Percentiles rank a stretch among this genome's conserved stretches.
Conservation (phyloP, 441 rosid genomes). For the Corymbia calophylla region DNA sequence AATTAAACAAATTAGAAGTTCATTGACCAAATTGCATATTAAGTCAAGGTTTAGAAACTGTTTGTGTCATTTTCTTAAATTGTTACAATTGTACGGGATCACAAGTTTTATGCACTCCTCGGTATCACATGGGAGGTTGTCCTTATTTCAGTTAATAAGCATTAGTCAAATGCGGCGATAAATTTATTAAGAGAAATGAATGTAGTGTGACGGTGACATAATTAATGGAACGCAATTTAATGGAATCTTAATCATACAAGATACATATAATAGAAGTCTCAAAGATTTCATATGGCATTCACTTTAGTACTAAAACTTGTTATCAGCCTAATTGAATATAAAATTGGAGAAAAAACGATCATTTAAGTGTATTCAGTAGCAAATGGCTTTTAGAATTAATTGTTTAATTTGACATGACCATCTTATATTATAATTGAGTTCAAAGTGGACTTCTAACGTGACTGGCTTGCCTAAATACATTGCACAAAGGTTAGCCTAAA, state of each 20-base stretch:
- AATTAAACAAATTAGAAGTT: too few relatives aligned
- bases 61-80: too few relatives aligned
- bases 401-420: rapidly evolving
- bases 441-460: rapidly evolving
- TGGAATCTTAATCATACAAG: rapidly evolving
- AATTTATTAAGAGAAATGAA: neutral
- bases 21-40: too few relatives aligned
- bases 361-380: rapidly evolving
- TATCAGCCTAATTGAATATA: rapidly evolving
- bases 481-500: neutral
- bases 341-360: neutral
- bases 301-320: neutral
- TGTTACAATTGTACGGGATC: too few relatives aligned
- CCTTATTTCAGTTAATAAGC: neutral
- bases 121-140: neutral
- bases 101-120: too few relatives aligned
- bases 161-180: neutral
- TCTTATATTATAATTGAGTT: neutral
- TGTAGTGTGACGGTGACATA: rapidly evolving
- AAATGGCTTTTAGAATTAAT: neutral
- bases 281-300: too few relatives aligned
- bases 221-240: neutral
- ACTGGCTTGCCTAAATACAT: neutral
- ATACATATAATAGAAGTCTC: neutral
- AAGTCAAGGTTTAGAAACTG: too few relatives aligned